phyloP scores from a whole-genome alignment of 345 rosid species.

The Salix udensis region DNA sequence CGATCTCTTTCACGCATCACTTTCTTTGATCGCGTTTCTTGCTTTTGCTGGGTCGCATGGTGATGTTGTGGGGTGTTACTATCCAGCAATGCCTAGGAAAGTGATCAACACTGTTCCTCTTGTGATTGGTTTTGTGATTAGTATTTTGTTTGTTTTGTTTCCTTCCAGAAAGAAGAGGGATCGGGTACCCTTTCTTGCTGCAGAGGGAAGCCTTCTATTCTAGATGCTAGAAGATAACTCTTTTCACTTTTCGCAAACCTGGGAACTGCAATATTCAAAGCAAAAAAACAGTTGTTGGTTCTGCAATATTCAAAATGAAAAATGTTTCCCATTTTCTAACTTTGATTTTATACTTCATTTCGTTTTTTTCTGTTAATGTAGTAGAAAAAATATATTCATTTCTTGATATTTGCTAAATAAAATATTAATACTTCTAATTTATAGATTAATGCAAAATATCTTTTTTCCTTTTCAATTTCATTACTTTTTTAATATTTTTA shows the following conservation, averaged over 20 bases:
- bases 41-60: slow-evolving; percentile 38
- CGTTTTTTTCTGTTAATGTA: too few species aligned
- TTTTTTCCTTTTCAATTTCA: too few species aligned
- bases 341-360: too few species aligned
- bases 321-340: too few species aligned
- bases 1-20: slow-evolving; percentile 39
- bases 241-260: neutral
- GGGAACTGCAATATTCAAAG: neutral
- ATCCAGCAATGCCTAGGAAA: slow-evolving; percentile 39
- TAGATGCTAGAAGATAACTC: slow-evolving; percentile 17
- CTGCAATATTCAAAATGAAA: too few species aligned
- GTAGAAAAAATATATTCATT: too few species aligned
- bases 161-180: slow-evolving; percentile 49
- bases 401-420: too few species aligned
- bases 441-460: too few species aligned
- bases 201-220: slow-evolving; percentile 27
- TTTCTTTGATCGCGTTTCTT: slow-evolving; percentile 41
- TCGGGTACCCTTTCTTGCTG: slow-evolving; percentile 45
- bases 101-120: slow-evolving; percentile 39
- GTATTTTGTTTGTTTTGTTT: slow-evolving; percentile 36
- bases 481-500: too few species aligned
- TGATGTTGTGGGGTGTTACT: slow-evolving; percentile 41
- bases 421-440: too few species aligned
- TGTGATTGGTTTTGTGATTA: slow-evolving; percentile 32
- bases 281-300: too few species aligned